These are phyloP conservation scores for Neonectria sp. DNA, from an alignment of 2,329 filamentous ascomycete genomes.

Conservation along the genomic window DNA sequence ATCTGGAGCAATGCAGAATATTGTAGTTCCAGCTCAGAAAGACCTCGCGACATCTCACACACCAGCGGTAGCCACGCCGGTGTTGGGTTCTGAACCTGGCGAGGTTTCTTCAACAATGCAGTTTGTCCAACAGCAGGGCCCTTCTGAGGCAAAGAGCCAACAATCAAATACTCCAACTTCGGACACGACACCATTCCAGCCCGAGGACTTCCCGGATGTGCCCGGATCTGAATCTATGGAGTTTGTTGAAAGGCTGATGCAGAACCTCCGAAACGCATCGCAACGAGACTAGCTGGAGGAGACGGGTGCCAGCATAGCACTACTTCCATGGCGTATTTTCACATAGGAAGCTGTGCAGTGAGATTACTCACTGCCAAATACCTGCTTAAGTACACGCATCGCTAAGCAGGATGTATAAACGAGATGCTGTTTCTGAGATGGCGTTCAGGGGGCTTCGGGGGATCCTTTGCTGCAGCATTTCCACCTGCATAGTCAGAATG, in stretches of 20 bases:
- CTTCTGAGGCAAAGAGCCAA: not conserved
- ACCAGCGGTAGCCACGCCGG: not conserved
- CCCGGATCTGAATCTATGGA: conserved; percentile 62
- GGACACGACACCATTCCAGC: conserved; percentile 12
- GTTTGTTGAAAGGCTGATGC: conserved; percentile 68
- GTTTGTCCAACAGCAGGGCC: not conserved
- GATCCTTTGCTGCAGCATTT: conserved; percentile 3
- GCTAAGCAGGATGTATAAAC: conserved; percentile 24
- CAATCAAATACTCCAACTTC: not conserved
- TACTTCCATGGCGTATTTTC: not conserved
- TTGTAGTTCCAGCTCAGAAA: not conserved
- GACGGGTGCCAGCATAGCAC: conserved; percentile 4
- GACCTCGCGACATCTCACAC: not conserved
- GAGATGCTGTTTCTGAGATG: conserved; percentile 15
- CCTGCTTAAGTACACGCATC: conserved; percentile 3
- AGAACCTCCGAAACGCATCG: conserved; percentile 62
- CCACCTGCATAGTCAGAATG: conserved; percentile 11
- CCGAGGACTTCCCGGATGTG: conserved; percentile 59
- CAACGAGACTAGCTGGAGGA: conserved; percentile 33
- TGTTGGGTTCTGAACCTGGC: not conserved
- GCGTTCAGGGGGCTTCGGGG: conserved; percentile 29
- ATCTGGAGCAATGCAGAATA: not conserved
- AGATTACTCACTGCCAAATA: conserved; percentile 16
- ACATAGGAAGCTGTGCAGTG: conserved; percentile 17
- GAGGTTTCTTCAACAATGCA: not conserved